Evolutionary conservation across 2,329 filamentous ascomycete genomes (phyloP).

Genomic region (Cordyceps cateniannulata): DNA sequence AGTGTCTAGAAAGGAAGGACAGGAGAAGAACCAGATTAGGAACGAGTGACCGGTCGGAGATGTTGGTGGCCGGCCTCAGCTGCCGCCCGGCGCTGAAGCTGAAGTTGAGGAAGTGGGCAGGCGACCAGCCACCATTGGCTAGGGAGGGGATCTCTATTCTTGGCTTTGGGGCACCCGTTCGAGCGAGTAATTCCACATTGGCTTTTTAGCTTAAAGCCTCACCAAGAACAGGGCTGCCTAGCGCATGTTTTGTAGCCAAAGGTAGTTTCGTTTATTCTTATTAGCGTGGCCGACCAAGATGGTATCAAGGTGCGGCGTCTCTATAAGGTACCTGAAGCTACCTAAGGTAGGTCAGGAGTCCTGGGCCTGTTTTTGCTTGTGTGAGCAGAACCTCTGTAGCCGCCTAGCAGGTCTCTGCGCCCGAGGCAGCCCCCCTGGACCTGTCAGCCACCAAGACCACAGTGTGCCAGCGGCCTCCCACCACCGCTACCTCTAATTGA

Average conservation of each 20-base stretch:
- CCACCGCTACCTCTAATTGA: background rate
- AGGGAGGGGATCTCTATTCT: background rate
- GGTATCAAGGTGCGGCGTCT: background rate
- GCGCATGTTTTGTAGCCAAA: background rate
- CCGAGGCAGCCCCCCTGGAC: background rate
- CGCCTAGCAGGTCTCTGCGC: background rate
- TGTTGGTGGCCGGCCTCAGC: background rate
- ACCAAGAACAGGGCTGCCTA: background rate
- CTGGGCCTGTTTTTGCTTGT: background rate
- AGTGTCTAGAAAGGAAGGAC: background rate
- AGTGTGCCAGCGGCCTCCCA: conserved; percentile 1
- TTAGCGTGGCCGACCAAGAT: background rate
- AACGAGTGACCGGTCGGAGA: background rate
- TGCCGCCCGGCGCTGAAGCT: conserved; percentile 1
- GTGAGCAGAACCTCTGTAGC: background rate
- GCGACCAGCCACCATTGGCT: conserved; percentile 7
- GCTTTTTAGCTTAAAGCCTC: background rate
- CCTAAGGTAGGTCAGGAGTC: background rate
- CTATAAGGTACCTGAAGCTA: too few species aligned
- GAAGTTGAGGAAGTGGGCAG: conserved; percentile 2
- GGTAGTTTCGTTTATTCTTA: background rate
- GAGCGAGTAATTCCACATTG: background rate
- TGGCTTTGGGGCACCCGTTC: background rate
- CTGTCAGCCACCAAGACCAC: background rate
- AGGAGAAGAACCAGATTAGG: background rate